These are phyloP conservation scores for Ogataea henricii DNA, from an alignment of 805 yeast species.

Conservation along the genomic window DNA sequence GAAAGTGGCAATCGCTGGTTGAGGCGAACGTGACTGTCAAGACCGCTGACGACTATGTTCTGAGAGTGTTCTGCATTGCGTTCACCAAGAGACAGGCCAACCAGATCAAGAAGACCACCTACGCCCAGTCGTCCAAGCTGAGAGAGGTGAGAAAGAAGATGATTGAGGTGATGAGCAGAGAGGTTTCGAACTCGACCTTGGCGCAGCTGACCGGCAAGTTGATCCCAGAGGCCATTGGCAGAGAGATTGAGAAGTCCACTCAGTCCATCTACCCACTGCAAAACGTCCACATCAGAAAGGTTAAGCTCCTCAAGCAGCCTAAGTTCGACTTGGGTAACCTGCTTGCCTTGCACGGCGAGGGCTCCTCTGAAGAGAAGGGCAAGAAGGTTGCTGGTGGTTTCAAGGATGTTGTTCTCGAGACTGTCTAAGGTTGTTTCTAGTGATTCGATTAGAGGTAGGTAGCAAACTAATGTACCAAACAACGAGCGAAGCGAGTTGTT, in stretches of 20 bases:
- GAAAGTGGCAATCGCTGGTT: conserved; percentile 98
- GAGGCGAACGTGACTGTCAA: conserved; percentile 98
- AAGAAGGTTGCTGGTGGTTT: conserved; percentile 93
- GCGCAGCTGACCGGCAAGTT: conserved; percentile 96
- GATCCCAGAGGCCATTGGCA: conserved; percentile 98
- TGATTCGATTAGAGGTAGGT: not conserved
- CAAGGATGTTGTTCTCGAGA: conserved; percentile 98
- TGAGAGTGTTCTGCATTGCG: conserved; percentile 95
- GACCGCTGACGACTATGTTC: conserved; percentile 96
- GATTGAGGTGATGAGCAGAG: conserved; percentile 94
- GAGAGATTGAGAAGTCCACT: conserved; percentile 96
- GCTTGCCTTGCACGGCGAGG: conserved; percentile 97
- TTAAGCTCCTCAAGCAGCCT: conserved; percentile 97
- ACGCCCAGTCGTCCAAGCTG: conserved; percentile 96
- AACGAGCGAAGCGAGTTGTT: no score
- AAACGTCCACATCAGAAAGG: conserved; percentile 98
- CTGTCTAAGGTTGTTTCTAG: conserved; percentile 62
- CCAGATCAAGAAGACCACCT: conserved; percentile 96
- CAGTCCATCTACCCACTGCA: conserved; percentile 95
- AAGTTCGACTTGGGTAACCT: conserved; percentile 97
- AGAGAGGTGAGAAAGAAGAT: conserved; percentile 97
- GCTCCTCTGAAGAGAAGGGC: conserved; percentile 91
- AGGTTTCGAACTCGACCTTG: conserved; percentile 90
- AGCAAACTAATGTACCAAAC: no score
- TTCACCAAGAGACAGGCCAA: conserved; percentile 97